Evolutionary conservation across 1,284 basidiomycete genomes (phyloP).

Genomic region (Apiotrichum siamense): DNA sequence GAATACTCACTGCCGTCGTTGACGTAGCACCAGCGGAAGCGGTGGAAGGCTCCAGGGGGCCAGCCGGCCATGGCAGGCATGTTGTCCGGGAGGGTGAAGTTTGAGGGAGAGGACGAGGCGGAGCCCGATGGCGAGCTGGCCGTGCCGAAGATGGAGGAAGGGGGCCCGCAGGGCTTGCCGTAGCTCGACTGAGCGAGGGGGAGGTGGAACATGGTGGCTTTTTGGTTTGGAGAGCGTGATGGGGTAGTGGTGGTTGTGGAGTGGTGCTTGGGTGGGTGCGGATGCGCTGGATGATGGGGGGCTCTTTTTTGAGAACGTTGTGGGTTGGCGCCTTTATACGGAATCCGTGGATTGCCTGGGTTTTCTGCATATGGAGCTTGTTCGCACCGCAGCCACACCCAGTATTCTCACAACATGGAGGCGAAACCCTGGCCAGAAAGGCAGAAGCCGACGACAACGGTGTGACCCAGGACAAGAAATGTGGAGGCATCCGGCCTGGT

Average conservation of each 20-base stretch:
- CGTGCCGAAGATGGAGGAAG: neutral
- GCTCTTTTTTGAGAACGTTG: too few relatives aligned
- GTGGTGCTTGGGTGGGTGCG: too few relatives aligned
- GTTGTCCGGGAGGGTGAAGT: neutral
- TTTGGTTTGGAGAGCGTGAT: neutral
- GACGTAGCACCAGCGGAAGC: conserved; percentile 4
- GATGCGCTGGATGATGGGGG: too few relatives aligned
- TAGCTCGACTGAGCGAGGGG: neutral
- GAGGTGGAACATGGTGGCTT: neutral
- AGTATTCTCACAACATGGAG: too few relatives aligned
- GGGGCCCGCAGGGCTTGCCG: neutral
- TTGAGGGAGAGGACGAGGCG: neutral
- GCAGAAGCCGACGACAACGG: too few relatives aligned
- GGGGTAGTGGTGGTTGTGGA: neutral
- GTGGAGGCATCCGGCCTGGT: too few relatives aligned
- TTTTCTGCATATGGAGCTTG: too few relatives aligned
- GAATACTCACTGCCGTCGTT: conserved; percentile 5
- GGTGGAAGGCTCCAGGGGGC: conserved; percentile 6
- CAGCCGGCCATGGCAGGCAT: neutral
- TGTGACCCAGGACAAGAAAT: too few relatives aligned
- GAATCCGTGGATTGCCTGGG: too few relatives aligned
- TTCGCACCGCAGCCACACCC: too few relatives aligned
- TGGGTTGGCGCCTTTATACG: too few relatives aligned
- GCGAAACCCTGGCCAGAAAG: too few relatives aligned
- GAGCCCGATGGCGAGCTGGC: neutral